Conservation (phyloP, 108 stramenopile species). For the Pseudonitzschia pungens region DNA sequence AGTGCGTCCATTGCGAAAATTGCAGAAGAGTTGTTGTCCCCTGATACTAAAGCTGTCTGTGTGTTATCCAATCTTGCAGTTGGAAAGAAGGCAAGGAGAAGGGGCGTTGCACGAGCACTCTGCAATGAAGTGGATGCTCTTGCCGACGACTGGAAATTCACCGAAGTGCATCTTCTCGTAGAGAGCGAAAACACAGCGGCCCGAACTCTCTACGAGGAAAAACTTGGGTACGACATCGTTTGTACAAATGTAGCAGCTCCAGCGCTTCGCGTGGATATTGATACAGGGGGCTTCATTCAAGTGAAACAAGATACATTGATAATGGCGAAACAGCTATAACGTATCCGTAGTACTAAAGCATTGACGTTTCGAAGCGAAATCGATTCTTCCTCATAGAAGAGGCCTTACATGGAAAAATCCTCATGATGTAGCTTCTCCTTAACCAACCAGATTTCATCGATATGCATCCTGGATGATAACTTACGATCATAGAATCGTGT, state of each 20-base stretch:
- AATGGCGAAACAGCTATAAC: conserved; percentile 43
- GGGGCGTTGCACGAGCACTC: conserved; percentile 48
- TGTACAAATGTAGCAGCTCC: conserved; percentile 24
- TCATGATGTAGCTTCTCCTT: too few species aligned
- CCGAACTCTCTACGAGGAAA: conserved; percentile 49
- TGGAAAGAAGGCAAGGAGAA: conserved; percentile 48
- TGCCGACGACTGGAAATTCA: conserved; percentile 49
- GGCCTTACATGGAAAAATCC: too few species aligned
- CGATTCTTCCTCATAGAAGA: too few species aligned
- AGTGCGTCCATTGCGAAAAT: conserved; percentile 46
- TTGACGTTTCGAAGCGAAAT: background rate
- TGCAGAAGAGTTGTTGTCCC: conserved; percentile 46
- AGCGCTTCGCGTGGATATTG: conserved; percentile 52
- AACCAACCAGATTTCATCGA: too few species aligned
- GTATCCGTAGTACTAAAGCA: too few species aligned
- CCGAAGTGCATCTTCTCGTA: conserved; percentile 52
- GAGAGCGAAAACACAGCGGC: conserved; percentile 63
- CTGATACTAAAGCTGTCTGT: conserved; percentile 47
- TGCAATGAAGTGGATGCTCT: conserved; percentile 57
- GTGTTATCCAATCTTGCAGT: conserved; percentile 66
- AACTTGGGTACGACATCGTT: conserved; percentile 46
- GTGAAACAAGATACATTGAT: conserved; percentile 47
- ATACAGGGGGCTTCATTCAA: conserved; percentile 54
- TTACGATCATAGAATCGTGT: too few species aligned
- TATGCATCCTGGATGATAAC: too few species aligned